Conservation (phyloP, 2,329 filamentous ascomycete species). For the Aaosphaeria arxii region DNA sequence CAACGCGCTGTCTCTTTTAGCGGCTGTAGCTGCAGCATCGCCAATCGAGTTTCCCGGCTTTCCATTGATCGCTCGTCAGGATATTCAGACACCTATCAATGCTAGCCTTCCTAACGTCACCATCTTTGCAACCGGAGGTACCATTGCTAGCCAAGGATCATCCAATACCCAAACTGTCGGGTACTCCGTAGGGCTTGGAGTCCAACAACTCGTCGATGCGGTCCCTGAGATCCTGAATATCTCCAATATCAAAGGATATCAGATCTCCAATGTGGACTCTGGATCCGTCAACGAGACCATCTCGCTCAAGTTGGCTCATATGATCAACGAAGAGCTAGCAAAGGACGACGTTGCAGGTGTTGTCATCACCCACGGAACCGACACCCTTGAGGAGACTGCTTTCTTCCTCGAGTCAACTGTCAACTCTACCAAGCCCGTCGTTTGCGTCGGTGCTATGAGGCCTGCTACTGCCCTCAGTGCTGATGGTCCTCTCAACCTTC, state of each 20-base stretch:
- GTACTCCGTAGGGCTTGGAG: conserved; percentile 52
- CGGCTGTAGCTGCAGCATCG: conserved; percentile 9
- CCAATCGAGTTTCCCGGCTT: conserved; percentile 9
- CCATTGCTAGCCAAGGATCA: conserved; percentile 55
- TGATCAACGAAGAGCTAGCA: conserved; percentile 50
- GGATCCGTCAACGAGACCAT: conserved; percentile 47
- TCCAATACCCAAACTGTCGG: conserved; percentile 52
- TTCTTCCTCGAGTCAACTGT: conserved; percentile 62
- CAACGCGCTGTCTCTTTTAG: conserved; percentile 18
- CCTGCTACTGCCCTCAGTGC: conserved; percentile 61
- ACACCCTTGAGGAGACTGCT: conserved; percentile 62
- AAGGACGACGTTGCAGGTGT: conserved; percentile 44
- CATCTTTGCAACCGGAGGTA: conserved; percentile 58
- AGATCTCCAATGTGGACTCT: conserved; percentile 36
- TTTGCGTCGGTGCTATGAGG: conserved; percentile 62
- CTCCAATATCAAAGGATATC: conserved; percentile 53
- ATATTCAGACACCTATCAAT: conserved; percentile 37
- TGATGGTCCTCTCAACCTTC: conserved; percentile 62
- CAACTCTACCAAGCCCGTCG: conserved; percentile 57
- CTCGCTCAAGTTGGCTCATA: conserved; percentile 47
- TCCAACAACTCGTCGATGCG: conserved; percentile 52
- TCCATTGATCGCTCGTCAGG: conserved; percentile 25
- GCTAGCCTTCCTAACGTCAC: conserved; percentile 55
- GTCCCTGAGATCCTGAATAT: conserved; percentile 56
- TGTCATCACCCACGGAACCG: conserved; percentile 64